Evolutionary conservation across 2,329 filamentous ascomycete species (phyloP), one percentile per base, ranked within the genome.

Genomic region (Colletotrichum tropicicola): DNA sequence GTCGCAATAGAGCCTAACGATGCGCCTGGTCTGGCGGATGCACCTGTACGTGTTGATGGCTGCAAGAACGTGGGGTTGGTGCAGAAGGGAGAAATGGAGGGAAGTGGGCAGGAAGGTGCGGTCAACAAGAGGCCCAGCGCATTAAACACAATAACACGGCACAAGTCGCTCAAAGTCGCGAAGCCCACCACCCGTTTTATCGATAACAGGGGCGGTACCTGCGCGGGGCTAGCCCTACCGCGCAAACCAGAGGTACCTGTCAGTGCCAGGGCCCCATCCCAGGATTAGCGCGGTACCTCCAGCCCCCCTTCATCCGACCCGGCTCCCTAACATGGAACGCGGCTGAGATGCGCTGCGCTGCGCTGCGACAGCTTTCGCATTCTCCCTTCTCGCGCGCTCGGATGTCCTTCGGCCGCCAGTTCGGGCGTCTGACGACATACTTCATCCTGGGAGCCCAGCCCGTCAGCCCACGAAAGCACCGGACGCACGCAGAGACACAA

Each of bases 1-100:
- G 67, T 68, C 61, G 61, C 53, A 69, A 56, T 52, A 51, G 54
- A 62, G 57, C 62, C 62, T 65, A 65, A 65, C 48, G 59, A 62
- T 69, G 60, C 67, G 66, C 67, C 68, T 56, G 60, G 63, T 66
- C 51, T 48, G 52, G 67, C 66, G 62, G 69, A 58, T 69, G 66
- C 67, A 70, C 68, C 68, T 68, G 58, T 68, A 64, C 68, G 69
- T 68, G 61, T 68, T 56, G 64, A 66, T 68, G 67, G 69, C 68
- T 72, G 71, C 68, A 71, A 72, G 68, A 70, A 71, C 73, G 75
- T 79, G 77, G 78, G 77, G 77, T 79, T 75, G 68, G 67, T 75
- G 74, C 73, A 75, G 73, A 71, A 75, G 69, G 68, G 69, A 72
- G 71, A 70, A 70, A 67, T 63, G 65, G 67, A 68, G 32, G 59